phyloP scores from a whole-genome alignment of 768 basidiomycete species.

The Tephrocybe sp. region DNA sequence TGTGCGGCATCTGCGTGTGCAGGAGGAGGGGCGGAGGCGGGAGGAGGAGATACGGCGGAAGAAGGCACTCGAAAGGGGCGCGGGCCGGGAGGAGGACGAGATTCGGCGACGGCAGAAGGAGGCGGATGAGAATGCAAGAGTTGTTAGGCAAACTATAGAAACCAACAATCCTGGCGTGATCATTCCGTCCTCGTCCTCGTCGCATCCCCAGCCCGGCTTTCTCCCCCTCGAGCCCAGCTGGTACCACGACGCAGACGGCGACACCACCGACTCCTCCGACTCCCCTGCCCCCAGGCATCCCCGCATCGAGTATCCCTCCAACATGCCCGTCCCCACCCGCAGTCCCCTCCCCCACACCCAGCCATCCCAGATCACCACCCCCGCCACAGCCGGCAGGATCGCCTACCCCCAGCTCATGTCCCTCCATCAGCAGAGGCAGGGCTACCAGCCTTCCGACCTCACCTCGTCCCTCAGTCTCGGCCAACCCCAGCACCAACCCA shows the following conservation, averaged over 20 bases:
- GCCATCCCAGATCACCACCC: too few species aligned
- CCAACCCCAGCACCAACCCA: too few species aligned
- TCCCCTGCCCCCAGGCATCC: slow-evolving; percentile 14
- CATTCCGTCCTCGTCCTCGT: not conserved
- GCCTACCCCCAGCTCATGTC: too few species aligned
- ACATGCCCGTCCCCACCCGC: too few species aligned
- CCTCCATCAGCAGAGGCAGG: too few species aligned
- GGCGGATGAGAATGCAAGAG: slow-evolving; percentile 49
- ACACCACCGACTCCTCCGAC: slow-evolving; percentile 44
- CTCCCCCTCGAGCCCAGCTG: not conserved
- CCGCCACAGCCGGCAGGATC: too few species aligned
- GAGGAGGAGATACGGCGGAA: slow-evolving; percentile 46
- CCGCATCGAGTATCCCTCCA: slow-evolving; percentile 5
- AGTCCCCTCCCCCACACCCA: too few species aligned
- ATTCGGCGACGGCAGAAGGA: slow-evolving; percentile 61
- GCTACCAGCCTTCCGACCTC: too few species aligned
- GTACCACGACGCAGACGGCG: slow-evolving; percentile 46
- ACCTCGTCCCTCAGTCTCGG: too few species aligned
- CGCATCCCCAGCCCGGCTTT: slow-evolving; percentile 20
- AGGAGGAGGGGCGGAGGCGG: slow-evolving; percentile 43
- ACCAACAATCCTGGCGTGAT: slow-evolving; percentile 22
- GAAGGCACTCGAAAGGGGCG: slow-evolving; percentile 40
- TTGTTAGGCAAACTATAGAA: slow-evolving; percentile 36
- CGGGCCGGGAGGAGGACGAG: slow-evolving; percentile 61
- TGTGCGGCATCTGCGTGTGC: slow-evolving; percentile 32